Evolutionary conservation across 2,329 filamentous ascomycete genomes (phyloP).

Genomic region (Venturia oleaginea): DNA sequence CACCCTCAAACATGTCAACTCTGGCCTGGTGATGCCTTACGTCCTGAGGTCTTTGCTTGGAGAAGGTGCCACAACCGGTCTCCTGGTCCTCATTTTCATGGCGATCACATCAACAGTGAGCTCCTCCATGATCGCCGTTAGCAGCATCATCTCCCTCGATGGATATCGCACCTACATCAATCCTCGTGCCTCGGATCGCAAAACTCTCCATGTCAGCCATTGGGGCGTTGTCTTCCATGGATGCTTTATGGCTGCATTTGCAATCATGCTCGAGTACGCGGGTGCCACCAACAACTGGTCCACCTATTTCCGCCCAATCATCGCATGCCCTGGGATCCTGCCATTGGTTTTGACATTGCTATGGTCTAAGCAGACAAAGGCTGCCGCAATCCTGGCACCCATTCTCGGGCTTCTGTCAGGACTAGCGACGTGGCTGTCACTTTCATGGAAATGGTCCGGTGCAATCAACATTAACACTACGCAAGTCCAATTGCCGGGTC

Average conservation of each 20-base stretch:
- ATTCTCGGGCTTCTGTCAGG: conserved; percentile 37
- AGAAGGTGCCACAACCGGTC: conserved; percentile 68
- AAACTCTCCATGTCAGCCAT: conserved; percentile 73
- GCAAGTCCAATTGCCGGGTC: not conserved
- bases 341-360: conserved; percentile 36
- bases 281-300: conserved; percentile 39
- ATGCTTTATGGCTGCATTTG: conserved; percentile 67
- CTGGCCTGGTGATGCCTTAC: conserved; percentile 76
- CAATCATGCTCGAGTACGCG: conserved; percentile 55
- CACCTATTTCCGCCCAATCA: conserved; percentile 31
- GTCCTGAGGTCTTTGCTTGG: conserved; percentile 77
- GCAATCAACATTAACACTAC: not conserved
- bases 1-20: conserved; percentile 62
- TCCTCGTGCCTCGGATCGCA: conserved; percentile 62
- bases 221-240: conserved; percentile 64
- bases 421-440: conserved; percentile 35
- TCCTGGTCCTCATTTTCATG: conserved; percentile 77
- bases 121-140: conserved; percentile 58
- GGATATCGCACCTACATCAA: conserved; percentile 83
- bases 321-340: conserved; percentile 36
- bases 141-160: conserved; percentile 81
- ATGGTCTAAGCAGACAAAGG: conserved; percentile 38
- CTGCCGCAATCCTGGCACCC: conserved; percentile 37
- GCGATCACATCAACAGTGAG: conserved; percentile 38
- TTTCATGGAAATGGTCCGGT: not conserved